Evolutionary conservation across 208 protist genomes (phyloP).

Genomic region (Acanthamoeba lenticulata): DNA sequence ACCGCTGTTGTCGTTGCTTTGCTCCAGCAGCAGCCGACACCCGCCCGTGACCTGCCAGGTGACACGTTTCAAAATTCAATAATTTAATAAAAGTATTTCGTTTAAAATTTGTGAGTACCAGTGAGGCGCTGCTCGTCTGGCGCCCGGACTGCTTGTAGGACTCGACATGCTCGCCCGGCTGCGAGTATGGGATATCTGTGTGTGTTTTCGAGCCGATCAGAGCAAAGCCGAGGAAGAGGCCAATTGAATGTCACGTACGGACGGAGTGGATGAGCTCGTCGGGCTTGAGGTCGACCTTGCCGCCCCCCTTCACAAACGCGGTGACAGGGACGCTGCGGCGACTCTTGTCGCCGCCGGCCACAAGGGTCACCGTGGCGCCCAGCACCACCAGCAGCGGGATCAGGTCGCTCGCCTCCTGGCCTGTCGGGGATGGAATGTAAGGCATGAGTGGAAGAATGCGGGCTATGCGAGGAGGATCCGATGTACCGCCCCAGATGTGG

Average conservation of each 20-base stretch:
- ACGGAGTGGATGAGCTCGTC: conserved; percentile 84
- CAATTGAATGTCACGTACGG: too few relatives aligned
- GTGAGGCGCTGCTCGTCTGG: not conserved
- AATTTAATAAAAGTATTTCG: too few relatives aligned
- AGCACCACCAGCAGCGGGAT: conserved; percentile 83
- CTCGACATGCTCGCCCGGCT: conserved; percentile 74
- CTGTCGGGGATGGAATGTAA: not conserved
- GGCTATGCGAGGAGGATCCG: too few relatives aligned
- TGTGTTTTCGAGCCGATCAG: too few relatives aligned
- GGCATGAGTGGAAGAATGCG: too few relatives aligned
- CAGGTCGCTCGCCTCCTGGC: conserved; percentile 78
- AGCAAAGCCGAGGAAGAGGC: too few relatives aligned
- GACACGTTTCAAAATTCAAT: not conserved
- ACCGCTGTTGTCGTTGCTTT: not conserved
- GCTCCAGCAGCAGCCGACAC: not conserved
- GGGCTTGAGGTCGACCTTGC: conserved; percentile 76
- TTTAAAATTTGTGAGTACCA: not conserved
- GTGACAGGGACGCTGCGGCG: conserved; percentile 25
- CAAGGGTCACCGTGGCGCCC: not conserved
- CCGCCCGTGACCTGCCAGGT: not conserved
- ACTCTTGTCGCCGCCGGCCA: not conserved
- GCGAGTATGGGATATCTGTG: conserved; percentile 68
- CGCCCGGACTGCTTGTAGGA: conserved; percentile 88
- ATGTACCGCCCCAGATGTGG: not conserved
- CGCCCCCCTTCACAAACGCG: conserved; percentile 82